A percentile compares a stretch with the other conserved stretches of the same genome.
These are phyloP conservation scores for Debaryomycetaceae sp. DNA, from an alignment of 1,139 yeast species.

Conservation along the genomic window DNA sequence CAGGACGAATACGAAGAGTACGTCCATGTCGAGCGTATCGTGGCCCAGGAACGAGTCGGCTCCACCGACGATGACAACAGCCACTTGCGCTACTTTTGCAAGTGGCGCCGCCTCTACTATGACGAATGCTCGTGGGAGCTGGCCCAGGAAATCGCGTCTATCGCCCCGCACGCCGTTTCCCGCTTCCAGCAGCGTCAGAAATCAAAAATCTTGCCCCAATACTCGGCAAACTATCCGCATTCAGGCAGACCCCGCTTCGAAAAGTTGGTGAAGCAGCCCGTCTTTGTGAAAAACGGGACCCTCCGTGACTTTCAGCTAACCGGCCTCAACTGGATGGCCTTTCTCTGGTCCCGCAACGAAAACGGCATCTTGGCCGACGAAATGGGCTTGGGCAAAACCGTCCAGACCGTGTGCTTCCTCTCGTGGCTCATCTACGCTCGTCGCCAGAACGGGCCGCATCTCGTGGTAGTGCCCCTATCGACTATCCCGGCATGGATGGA, in stretches of 20 bases:
- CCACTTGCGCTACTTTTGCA: conserved; percentile 71
- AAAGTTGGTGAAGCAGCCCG: conserved; percentile 77
- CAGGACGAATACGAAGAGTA: conserved; percentile 77
- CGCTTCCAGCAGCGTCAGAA: conserved; percentile 73
- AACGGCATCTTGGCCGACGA: conserved; percentile 98
- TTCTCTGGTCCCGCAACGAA: conserved; percentile 93
- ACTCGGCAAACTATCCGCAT: conserved; percentile 66
- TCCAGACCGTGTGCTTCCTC: conserved; percentile 88
- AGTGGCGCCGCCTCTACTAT: conserved; percentile 89
- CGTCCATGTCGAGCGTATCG: conserved; percentile 81
- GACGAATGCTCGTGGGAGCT: conserved; percentile 98
- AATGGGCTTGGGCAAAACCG: conserved; percentile 98
- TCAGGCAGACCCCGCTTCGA: conserved; percentile 78
- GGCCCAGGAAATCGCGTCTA: conserved; percentile 73
- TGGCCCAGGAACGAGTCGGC: conserved; percentile 68
- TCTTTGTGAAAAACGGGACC: conserved; percentile 83
- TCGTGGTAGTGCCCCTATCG: conserved; percentile 91
- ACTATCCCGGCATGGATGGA: conserved; percentile 99
- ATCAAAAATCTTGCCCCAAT: conserved; percentile 75
- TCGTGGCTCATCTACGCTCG: conserved; percentile 93
- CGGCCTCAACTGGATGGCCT: conserved; percentile 99
- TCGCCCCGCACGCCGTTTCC: conserved; percentile 78
- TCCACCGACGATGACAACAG: conserved; percentile 45
- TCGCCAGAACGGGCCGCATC: conserved; percentile 93
- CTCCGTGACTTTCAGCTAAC: conserved; percentile 95